Evolutionary conservation across 2,329 filamentous ascomycete species (phyloP).

Genomic region (Claviceps maximensis): DNA sequence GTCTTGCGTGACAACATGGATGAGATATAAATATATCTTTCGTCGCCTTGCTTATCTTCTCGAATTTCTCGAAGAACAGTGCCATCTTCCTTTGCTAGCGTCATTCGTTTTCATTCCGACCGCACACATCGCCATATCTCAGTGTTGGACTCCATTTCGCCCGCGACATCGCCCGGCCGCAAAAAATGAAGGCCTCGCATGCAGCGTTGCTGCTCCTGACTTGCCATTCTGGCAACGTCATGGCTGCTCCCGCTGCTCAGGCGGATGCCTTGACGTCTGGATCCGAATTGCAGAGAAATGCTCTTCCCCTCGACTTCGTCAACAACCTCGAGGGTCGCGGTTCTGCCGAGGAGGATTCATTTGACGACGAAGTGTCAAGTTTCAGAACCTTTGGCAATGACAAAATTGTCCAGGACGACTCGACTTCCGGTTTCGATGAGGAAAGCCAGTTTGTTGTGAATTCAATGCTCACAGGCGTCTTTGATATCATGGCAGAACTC

Average conservation of each 20-base stretch:
- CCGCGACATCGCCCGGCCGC: neutral
- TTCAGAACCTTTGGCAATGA: neutral
- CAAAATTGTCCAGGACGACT: neutral
- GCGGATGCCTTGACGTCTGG: neutral
- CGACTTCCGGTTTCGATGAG: neutral
- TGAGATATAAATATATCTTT: neutral
- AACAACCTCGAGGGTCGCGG: neutral
- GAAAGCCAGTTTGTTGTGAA: neutral
- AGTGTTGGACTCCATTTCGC: neutral
- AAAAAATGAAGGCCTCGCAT: constrained; percentile 1
- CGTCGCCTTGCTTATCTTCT: neutral
- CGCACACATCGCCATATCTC: neutral
- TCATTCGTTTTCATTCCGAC: neutral
- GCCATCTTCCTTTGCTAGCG: neutral
- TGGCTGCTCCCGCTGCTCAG: neutral
- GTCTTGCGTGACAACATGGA: neutral
- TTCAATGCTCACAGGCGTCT: neutral
- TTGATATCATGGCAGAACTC: neutral
- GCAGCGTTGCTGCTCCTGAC: constrained; percentile 3
- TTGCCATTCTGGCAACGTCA: constrained; percentile 1
- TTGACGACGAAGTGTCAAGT: neutral
- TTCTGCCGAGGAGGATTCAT: neutral
- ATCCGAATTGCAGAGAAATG: neutral
- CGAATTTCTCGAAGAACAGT: no score
- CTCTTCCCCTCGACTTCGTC: neutral